Evolutionary conservation across 2,329 filamentous ascomycete genomes (phyloP).

Genomic region (Trichocomaceae sp.): DNA sequence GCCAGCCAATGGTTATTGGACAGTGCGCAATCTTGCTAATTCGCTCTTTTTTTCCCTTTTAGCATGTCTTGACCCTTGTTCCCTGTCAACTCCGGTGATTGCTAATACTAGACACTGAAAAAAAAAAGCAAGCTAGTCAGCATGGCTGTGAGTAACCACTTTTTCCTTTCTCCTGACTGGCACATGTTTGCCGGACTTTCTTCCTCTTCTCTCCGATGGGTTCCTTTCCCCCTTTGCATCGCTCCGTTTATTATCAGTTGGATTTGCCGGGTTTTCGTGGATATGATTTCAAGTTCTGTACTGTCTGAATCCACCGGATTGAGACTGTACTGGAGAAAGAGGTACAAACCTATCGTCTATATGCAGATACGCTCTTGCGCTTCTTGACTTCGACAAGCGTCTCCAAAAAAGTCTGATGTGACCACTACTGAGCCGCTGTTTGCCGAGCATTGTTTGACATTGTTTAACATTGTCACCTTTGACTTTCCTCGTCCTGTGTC

Average conservation of each 20-base stretch:
- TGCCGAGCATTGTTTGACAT: too few relatives aligned
- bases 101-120: not conserved
- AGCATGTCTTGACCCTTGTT: constrained; percentile 13
- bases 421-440: not conserved
- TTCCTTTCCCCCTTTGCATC: not conserved
- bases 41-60: not conserved
- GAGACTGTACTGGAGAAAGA: not conserved
- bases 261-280: not conserved
- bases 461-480: not conserved
- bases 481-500: not conserved
- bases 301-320: not conserved
- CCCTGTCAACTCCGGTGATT: constrained; percentile 12
- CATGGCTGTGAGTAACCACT: constrained; percentile 13
- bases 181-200: not conserved
- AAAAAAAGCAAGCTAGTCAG: constrained; percentile 4
- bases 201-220: not conserved
- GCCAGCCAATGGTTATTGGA: not conserved
- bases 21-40: constrained; percentile 4
- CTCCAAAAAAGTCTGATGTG: not conserved
- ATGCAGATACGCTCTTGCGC: not conserved
- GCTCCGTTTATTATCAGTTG: not conserved
- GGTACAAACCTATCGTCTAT: not conserved
- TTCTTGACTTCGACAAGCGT: not conserved
- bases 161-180: not conserved
- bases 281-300: not conserved